A percentile compares a stretch with the other conserved stretches of the same genome.
These are phyloP conservation scores for Mollisiaceae sp. DNA, from an alignment of 2,329 filamentous ascomycete species.

Conservation along the genomic window DNA sequence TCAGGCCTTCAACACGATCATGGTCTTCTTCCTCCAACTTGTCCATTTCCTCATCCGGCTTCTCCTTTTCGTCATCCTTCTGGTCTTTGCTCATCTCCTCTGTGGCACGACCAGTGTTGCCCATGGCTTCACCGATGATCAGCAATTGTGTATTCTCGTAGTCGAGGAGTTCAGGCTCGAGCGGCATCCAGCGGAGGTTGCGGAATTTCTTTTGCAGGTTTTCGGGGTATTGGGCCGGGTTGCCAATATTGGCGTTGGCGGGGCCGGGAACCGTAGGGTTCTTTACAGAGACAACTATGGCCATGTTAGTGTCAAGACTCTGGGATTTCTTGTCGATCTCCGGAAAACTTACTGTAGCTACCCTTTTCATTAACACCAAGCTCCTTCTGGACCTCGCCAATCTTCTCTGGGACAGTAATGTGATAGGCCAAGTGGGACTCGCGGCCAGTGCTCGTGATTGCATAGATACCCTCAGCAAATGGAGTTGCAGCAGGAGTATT, in stretches of 20 bases:
- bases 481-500: constrained; percentile 73
- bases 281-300: constrained; percentile 70
- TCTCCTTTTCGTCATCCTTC: constrained; percentile 62
- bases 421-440: constrained; percentile 82
- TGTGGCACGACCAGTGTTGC: constrained; percentile 60
- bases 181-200: constrained; percentile 74
- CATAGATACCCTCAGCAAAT: constrained; percentile 86
- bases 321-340: not conserved
- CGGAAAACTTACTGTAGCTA: constrained; percentile 57
- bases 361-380: constrained; percentile 74
- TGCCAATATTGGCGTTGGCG: constrained; percentile 63
- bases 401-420: constrained; percentile 71
- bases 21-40: constrained; percentile 75
- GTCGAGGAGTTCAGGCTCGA: constrained; percentile 75
- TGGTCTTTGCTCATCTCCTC: constrained; percentile 60
- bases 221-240: constrained; percentile 72
- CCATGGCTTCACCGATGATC: constrained; percentile 72
- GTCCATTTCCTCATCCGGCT: constrained; percentile 73
- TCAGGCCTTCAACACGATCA: constrained; percentile 48
- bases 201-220: constrained; percentile 76
- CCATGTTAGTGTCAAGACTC: not conserved
- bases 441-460: constrained; percentile 72
- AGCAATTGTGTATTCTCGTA: constrained; percentile 78
- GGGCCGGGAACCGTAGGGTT: constrained; percentile 77
- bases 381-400: constrained; percentile 75